Conservation (phyloP, 352 stramenopile genomes). For the Thalassiosira exigua region DNA sequence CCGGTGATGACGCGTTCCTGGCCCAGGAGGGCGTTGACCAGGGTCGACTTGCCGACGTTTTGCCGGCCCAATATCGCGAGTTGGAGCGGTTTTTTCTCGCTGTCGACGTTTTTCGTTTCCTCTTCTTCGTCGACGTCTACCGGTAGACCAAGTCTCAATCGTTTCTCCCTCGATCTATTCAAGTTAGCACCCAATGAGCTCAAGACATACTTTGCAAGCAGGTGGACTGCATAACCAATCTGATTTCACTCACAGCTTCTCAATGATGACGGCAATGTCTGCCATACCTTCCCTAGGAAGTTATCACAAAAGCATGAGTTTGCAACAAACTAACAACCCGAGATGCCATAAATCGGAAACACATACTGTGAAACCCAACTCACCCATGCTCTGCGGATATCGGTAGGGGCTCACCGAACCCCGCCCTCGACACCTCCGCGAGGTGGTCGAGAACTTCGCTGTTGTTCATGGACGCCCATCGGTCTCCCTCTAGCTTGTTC, state of each 20-base stretch:
- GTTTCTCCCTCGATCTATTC: too few species aligned
- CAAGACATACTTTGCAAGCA: too few species aligned
- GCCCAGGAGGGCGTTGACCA: constrained; percentile 77
- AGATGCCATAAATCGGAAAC: too few species aligned
- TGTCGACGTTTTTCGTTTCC: constrained; percentile 12
- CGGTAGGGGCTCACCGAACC: constrained; percentile 77
- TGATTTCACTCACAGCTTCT: too few species aligned
- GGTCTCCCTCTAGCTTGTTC: constrained; percentile 83
- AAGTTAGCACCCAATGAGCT: too few species aligned
- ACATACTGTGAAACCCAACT: constrained; percentile 75
- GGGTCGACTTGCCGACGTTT: constrained; percentile 83
- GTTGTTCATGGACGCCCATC: constrained; percentile 59
- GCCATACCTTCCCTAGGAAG: too few species aligned
- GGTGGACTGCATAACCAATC: too few species aligned
- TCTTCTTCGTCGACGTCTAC: constrained; percentile 23
- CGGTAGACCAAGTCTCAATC: constrained; percentile 39
- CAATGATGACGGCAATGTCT: too few species aligned
- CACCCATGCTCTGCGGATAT: constrained; percentile 82
- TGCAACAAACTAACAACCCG: too few species aligned
- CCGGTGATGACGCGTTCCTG: constrained; percentile 76
- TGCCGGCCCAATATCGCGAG: constrained; percentile 80
- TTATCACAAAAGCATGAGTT: too few species aligned
- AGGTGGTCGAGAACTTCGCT: constrained; percentile 68
- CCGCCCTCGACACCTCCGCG: constrained; percentile 64
- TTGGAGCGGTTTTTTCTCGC: constrained; percentile 69